A percentile compares a stretch with the other conserved stretches of the same genome.
Conservation (phyloP, 1,139 yeast species). For the Scheffersomyces segobiensis region DNA sequence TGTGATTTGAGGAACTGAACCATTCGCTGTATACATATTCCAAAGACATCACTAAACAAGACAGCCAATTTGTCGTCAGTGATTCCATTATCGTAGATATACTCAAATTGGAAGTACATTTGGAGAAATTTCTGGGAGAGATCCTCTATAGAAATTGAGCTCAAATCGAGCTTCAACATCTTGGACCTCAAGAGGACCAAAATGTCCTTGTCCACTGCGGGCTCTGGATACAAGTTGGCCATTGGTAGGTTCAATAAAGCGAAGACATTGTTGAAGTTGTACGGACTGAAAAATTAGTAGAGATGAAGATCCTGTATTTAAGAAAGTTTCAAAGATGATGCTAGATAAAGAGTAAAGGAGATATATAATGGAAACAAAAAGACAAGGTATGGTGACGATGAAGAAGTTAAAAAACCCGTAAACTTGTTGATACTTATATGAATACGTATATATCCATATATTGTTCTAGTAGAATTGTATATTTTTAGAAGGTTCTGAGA, state of each 20-base stretch:
- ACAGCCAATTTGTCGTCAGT: conserved; percentile 12
- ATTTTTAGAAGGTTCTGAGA: too few species aligned
- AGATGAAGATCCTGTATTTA: background rate
- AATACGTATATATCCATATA: too few species aligned
- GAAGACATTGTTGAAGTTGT: background rate
- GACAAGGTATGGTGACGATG: too few species aligned
- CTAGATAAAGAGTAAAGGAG: too few species aligned
- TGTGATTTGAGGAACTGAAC: conserved; percentile 24
- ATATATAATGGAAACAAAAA: too few species aligned
- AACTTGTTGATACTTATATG: too few species aligned
- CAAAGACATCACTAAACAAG: conserved; percentile 56
- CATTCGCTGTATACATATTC: conserved; percentile 66
- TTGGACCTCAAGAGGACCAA: background rate
- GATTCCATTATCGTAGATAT: conserved; percentile 6
- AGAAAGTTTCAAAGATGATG: background rate
- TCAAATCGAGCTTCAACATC: background rate
- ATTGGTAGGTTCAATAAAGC: conserved; percentile 1
- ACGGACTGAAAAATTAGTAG: background rate
- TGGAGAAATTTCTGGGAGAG: background rate
- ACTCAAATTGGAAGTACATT: conserved; percentile 1
- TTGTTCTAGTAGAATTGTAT: too few species aligned
- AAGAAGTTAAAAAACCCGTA: too few species aligned
- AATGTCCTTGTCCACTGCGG: background rate
- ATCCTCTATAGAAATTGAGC: background rate
- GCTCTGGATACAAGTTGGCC: background rate